Evolutionary conservation across 2,329 filamentous ascomycete genomes (phyloP).

Genomic region (Trichoderma cornu-damae): DNA sequence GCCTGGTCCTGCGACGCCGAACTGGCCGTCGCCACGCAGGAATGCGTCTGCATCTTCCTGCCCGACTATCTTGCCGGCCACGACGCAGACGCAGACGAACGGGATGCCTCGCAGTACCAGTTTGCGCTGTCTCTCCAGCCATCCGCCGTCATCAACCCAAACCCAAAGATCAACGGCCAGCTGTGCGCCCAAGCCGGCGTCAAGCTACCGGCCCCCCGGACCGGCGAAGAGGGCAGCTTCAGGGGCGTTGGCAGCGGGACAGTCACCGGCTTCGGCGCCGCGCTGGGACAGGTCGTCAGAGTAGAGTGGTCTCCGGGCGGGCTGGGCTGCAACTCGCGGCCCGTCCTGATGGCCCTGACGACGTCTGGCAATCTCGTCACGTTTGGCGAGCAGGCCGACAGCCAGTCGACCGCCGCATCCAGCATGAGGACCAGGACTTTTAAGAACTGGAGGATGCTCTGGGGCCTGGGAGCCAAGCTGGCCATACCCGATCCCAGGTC

Average conservation of each 20-base stretch:
- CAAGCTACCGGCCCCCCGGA: constrained; percentile 27
- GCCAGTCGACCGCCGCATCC: constrained; percentile 26
- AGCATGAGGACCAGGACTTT: constrained; percentile 38
- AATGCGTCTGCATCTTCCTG: constrained; percentile 48
- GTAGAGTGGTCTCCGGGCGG: constrained; percentile 56
- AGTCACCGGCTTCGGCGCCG: constrained; percentile 44
- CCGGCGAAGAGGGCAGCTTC: constrained; percentile 30
- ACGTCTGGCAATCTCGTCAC: constrained; percentile 47
- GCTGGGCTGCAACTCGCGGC: constrained; percentile 49
- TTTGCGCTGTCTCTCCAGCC: constrained; percentile 34
- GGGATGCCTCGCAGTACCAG: constrained; percentile 29
- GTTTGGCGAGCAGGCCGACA: constrained; percentile 45
- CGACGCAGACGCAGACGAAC: constrained; percentile 25
- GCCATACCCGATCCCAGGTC: constrained; percentile 42
- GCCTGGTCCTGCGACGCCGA: constrained; percentile 55
- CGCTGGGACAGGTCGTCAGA: constrained; percentile 50
- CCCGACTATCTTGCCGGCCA: constrained; percentile 37
- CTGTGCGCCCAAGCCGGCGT: constrained; percentile 39
- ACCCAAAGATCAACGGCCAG: constrained; percentile 42
- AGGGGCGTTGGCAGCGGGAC: constrained; percentile 43
- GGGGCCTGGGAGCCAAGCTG: constrained; percentile 50
- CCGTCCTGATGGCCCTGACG: constrained; percentile 48
- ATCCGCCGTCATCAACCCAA: constrained; percentile 34
- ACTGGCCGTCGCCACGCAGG: constrained; percentile 52
- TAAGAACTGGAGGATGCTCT: constrained; percentile 50